Evolutionary conservation across 208 protist genomes (phyloP).

Genomic region (Novymonas esmeraldas): DNA sequence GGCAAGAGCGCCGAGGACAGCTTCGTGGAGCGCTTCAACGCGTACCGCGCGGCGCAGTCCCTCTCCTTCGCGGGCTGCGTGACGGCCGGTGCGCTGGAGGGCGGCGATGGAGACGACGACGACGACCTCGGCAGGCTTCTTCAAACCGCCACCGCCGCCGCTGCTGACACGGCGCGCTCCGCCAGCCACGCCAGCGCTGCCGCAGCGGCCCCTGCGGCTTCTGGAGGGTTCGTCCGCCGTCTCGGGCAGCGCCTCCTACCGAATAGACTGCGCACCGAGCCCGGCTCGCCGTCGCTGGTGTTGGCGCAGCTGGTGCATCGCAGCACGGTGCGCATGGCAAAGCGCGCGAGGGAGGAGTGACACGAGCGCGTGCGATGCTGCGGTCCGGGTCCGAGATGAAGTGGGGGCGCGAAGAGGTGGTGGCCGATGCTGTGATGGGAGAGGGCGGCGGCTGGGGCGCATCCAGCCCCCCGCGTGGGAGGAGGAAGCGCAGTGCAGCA

Average conservation of each 20-base stretch:
- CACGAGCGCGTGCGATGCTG: no score
- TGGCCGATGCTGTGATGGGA: no score
- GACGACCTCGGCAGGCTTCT: slow-evolving; percentile 18
- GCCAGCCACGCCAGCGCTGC: background rate
- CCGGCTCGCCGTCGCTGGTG: slow-evolving; percentile 22
- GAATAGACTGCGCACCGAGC: slow-evolving; percentile 30
- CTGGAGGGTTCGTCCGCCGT: slow-evolving; percentile 13
- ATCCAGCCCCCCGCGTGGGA: slow-evolving; percentile 1
- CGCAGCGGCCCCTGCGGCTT: background rate
- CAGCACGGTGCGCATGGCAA: slow-evolving; percentile 37
- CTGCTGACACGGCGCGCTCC: background rate
- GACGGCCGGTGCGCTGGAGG: slow-evolving; percentile 8
- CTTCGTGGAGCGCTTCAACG: slow-evolving; percentile 35
- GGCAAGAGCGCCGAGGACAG: slow-evolving; percentile 13
- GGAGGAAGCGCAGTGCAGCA: slow-evolving; percentile 3
- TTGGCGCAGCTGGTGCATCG: slow-evolving; percentile 63
- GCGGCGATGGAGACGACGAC: slow-evolving; percentile 21
- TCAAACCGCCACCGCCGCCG: slow-evolving; percentile 5
- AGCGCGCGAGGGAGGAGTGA: slow-evolving; percentile 21
- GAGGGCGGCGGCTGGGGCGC: background rate
- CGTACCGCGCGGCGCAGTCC: slow-evolving; percentile 27
- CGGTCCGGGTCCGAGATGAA: no score
- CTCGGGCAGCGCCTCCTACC: slow-evolving; percentile 23
- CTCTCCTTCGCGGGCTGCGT: slow-evolving; percentile 26
- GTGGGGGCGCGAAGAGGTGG: no score